Conservation (phyloP, 176 grass and related monocot genomes). For the Oryza longistaminata region DNA sequence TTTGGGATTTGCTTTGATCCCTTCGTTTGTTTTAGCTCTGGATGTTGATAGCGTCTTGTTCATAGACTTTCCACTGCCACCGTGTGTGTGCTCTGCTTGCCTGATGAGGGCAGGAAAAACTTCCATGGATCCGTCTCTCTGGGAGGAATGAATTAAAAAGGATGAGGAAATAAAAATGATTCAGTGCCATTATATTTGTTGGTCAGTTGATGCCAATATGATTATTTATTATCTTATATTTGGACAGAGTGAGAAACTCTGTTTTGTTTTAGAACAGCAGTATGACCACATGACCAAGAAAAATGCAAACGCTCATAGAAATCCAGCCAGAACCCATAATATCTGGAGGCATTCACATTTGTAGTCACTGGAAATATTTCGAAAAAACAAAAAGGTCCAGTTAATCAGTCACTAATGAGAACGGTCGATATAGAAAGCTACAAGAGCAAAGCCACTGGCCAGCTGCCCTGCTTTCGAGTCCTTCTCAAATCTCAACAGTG, state of each 20-base stretch:
- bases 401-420: not conserved
- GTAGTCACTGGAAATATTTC: not conserved
- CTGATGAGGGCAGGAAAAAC: not conserved
- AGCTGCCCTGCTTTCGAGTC: too few species aligned
- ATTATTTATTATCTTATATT: too few species aligned
- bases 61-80: not conserved
- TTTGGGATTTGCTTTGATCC: not conserved
- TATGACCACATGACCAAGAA: not conserved
- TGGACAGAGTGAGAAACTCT: not conserved
- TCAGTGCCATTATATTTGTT: not conserved
- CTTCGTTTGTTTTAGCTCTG: not conserved
- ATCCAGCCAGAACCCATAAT: not conserved
- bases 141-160: constrained; percentile 18
- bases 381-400: not conserved
- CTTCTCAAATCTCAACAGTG: too few species aligned
- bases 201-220: not conserved
- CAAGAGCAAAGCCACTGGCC: too few species aligned
- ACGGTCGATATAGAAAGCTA: too few species aligned
- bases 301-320: not conserved
- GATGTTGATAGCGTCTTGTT: constrained; percentile 20
- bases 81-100: not conserved
- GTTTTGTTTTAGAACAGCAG: not conserved
- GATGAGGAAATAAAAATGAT: constrained; percentile 34
- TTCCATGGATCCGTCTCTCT: not conserved
- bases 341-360: not conserved